Conservation (phyloP, 2,329 filamentous ascomycete genomes). For the Claviceps cyperi region DNA sequence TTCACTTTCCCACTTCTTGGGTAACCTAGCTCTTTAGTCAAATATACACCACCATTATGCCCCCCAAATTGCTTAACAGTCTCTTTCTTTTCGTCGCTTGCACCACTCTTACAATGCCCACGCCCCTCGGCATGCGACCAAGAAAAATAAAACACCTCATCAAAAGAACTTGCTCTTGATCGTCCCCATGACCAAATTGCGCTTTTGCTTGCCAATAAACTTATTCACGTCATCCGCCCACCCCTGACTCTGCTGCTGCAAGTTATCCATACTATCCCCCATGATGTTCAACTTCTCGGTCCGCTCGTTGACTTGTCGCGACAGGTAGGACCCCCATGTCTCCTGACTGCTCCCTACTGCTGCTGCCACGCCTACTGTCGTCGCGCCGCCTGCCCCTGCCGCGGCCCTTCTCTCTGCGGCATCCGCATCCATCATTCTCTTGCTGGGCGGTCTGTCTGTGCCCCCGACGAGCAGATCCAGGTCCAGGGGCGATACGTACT, state of each 20-base stretch:
- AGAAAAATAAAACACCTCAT: background rate
- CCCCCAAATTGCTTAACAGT: no score
- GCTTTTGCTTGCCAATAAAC: constrained; percentile 76
- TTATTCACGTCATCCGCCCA: constrained; percentile 85
- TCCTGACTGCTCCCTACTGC: constrained; percentile 29
- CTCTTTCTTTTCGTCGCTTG: no score
- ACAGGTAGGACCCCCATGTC: constrained; percentile 66
- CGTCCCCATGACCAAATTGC: constrained; percentile 61
- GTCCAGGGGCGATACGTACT: constrained; percentile 74
- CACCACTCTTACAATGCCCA: no score
- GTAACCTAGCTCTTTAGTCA: no score
- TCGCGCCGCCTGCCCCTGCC: constrained; percentile 16
- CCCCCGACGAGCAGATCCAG: constrained; percentile 86
- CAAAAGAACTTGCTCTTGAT: constrained; percentile 44
- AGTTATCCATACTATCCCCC: constrained; percentile 69
- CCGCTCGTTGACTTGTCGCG: constrained; percentile 74
- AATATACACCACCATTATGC: no score
- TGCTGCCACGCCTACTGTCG: constrained; percentile 25
- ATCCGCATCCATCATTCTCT: constrained; percentile 71
- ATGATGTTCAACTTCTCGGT: constrained; percentile 77
- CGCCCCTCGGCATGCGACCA: background rate
- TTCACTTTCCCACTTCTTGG: no score
- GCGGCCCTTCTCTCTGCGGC: constrained; percentile 56
- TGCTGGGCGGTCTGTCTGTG: constrained; percentile 73
- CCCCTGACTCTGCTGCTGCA: constrained; percentile 66